Percentiles rank a stretch among this genome's conserved stretches.
Evolutionary conservation across 106 monocot genomes (phyloP).

Genomic region (Ottelia alismoides): DNA sequence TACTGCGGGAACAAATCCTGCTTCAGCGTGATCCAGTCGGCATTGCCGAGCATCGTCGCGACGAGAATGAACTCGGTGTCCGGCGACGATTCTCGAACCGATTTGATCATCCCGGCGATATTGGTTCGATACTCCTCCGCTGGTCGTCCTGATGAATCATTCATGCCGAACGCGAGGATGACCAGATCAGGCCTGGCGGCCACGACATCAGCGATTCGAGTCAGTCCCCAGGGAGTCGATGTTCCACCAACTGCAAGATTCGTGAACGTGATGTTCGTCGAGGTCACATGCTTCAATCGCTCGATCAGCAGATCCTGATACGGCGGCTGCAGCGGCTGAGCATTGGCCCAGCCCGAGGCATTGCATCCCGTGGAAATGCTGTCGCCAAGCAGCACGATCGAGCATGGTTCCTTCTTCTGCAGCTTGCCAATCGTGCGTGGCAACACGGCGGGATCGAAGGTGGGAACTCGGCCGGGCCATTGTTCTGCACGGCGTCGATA

Average conservation of each 20-base stretch:
- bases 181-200: background rate
- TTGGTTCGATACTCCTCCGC: background rate
- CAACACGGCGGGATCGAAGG: background rate
- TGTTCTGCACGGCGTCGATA: background rate
- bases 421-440: background rate
- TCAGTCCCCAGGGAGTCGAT: background rate
- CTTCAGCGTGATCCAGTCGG: background rate
- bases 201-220: background rate
- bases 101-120: background rate
- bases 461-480: background rate
- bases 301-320: too few relatives aligned
- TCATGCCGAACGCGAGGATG: background rate
- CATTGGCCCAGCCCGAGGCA: background rate
- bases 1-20: background rate
- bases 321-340: background rate
- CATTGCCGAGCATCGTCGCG: background rate
- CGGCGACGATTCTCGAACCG: background rate
- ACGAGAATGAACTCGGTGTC: background rate
- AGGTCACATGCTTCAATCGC: too few relatives aligned
- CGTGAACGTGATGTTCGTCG: too few relatives aligned
- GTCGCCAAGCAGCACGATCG: background rate
- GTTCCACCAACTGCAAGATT: background rate
- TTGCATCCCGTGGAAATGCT: background rate
- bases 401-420: background rate
- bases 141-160: background rate